A percentile compares a stretch with the other conserved stretches of the same genome.
Conservation (phyloP, 1,284 basidiomycete species). For the Cutaneotrichosporon curvatum region DNA sequence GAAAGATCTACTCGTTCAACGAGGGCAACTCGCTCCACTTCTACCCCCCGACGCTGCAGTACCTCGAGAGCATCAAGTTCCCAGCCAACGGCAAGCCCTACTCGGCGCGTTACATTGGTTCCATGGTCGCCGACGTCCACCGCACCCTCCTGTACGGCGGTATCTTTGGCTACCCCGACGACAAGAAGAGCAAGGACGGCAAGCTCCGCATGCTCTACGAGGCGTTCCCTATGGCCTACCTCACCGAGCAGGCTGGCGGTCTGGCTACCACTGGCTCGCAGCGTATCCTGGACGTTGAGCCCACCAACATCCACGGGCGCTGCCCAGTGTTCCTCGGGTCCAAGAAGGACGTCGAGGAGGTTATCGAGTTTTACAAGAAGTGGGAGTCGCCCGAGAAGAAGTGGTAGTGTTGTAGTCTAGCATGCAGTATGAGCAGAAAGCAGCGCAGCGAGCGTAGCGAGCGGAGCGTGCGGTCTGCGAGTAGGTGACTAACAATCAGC, state of each 20-base stretch:
- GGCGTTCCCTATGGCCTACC: slow-evolving; percentile 98
- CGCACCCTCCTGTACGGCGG: slow-evolving; percentile 95
- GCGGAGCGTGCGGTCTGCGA: too few relatives aligned
- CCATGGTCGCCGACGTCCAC: slow-evolving; percentile 79
- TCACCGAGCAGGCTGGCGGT: slow-evolving; percentile 93
- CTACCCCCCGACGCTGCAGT: slow-evolving; percentile 73
- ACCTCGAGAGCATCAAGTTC: slow-evolving; percentile 93
- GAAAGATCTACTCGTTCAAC: slow-evolving; percentile 99
- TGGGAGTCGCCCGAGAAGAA: slow-evolving; percentile 36
- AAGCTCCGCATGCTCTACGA: slow-evolving; percentile 95
- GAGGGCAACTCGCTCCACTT: slow-evolving; percentile 97
- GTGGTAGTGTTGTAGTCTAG: slow-evolving; percentile 21
- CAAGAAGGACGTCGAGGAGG: slow-evolving; percentile 86
- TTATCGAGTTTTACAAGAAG: slow-evolving; percentile 69
- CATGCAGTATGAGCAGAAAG: background rate
- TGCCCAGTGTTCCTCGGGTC: slow-evolving; percentile 91
- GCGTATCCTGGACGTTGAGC: slow-evolving; percentile 87
- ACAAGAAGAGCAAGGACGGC: slow-evolving; percentile 91
- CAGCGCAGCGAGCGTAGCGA: too few relatives aligned
- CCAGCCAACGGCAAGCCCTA: slow-evolving; percentile 68
- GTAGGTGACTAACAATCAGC: too few relatives aligned
- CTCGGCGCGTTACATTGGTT: slow-evolving; percentile 93
- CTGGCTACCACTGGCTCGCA: slow-evolving; percentile 88
- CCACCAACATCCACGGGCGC: slow-evolving; percentile 83
- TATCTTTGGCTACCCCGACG: slow-evolving; percentile 96